Percentiles rank a stretch among this genome's conserved stretches.
Evolutionary conservation across 192 early-diverging fungal genomes (phyloP).

Genomic region (Lunasporangiospora selenospora): DNA sequence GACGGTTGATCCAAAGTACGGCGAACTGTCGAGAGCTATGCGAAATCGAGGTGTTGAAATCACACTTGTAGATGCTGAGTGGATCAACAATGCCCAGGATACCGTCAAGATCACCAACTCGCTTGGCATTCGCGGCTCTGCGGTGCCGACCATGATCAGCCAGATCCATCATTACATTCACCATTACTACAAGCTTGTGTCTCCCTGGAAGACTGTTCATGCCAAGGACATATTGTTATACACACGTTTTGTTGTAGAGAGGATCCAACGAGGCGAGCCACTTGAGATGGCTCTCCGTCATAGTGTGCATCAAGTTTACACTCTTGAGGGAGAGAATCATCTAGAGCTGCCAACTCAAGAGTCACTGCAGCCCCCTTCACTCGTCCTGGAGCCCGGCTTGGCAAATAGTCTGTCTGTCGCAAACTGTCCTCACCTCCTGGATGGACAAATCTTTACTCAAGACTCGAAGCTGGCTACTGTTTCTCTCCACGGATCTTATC

Average conservation of each 20-base stretch:
- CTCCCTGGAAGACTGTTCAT: slow-evolving; percentile 40
- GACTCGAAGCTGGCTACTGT: slow-evolving; percentile 63
- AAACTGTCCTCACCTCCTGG: slow-evolving; percentile 55
- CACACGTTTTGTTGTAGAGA: slow-evolving; percentile 51
- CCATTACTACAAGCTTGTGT: slow-evolving; percentile 29
- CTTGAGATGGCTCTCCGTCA: slow-evolving; percentile 48
- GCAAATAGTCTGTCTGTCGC: slow-evolving; percentile 37
- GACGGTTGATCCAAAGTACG: slow-evolving; percentile 91
- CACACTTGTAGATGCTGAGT: slow-evolving; percentile 62
- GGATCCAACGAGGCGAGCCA: slow-evolving; percentile 58
- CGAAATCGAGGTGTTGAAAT: slow-evolving; percentile 98
- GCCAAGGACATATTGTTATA: slow-evolving; percentile 57
- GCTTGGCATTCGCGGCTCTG: slow-evolving; percentile 50
- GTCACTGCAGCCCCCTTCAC: slow-evolving; percentile 15
- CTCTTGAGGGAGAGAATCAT: slow-evolving; percentile 33
- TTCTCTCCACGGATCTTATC: slow-evolving; percentile 59
- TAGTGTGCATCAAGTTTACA: slow-evolving; percentile 54
- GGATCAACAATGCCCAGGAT: slow-evolving; percentile 56
- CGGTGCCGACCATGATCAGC: slow-evolving; percentile 45
- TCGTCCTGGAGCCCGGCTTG: slow-evolving; percentile 9
- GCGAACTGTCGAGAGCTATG: slow-evolving; percentile 97
- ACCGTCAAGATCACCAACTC: slow-evolving; percentile 56
- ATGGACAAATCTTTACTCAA: slow-evolving; percentile 59
- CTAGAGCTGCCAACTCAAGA: slow-evolving; percentile 15
- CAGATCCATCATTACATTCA: slow-evolving; percentile 50